A percentile compares a stretch with the other conserved stretches of the same genome.
Evolutionary conservation across 768 basidiomycete species (phyloP).

Genomic region (Pleurotus ostreatus): DNA sequence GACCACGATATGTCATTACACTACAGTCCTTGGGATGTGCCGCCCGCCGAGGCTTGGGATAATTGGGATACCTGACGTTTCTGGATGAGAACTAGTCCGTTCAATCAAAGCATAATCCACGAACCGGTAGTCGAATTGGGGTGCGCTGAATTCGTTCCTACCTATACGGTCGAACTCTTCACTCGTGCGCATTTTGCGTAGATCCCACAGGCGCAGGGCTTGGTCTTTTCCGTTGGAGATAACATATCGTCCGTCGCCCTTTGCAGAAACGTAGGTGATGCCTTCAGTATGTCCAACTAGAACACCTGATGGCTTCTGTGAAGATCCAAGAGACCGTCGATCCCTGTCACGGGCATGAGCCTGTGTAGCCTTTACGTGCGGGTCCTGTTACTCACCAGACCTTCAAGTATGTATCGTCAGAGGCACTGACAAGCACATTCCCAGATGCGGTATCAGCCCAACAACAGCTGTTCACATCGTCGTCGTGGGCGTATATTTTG

Average conservation of each 20-base stretch:
- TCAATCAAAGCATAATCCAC: slow-evolving; percentile 13
- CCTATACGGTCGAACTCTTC: slow-evolving; percentile 58
- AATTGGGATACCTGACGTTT: slow-evolving; percentile 50
- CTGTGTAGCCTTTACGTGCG: slow-evolving; percentile 39
- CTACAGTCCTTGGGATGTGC: slow-evolving; percentile 89
- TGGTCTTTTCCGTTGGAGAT: slow-evolving; percentile 98
- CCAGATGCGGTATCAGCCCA: slow-evolving; percentile 94
- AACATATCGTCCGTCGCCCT: slow-evolving; percentile 93
- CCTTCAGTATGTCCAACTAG: slow-evolving; percentile 96
- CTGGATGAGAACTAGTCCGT: background rate
- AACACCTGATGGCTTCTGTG: slow-evolving; percentile 83
- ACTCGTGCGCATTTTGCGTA: slow-evolving; percentile 85
- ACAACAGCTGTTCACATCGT: slow-evolving; percentile 94
- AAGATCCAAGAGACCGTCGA: slow-evolving; percentile 48
- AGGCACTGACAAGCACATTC: slow-evolving; percentile 92
- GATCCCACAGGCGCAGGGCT: slow-evolving; percentile 85
- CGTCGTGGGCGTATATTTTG: slow-evolving; percentile 79
- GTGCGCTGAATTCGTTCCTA: slow-evolving; percentile 48
- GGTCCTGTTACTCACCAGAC: slow-evolving; percentile 72
- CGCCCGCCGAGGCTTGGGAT: slow-evolving; percentile 54
- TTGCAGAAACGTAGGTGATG: slow-evolving; percentile 90
- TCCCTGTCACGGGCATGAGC: slow-evolving; percentile 35
- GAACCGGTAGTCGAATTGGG: slow-evolving; percentile 81
- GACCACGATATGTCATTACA: slow-evolving; percentile 94
- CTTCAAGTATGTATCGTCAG: slow-evolving; percentile 93